Evolutionary conservation across 2,329 filamentous ascomycete species (phyloP), one percentile per base, ranked within the genome.

Genomic region (Rhynchosporium graminicola): DNA sequence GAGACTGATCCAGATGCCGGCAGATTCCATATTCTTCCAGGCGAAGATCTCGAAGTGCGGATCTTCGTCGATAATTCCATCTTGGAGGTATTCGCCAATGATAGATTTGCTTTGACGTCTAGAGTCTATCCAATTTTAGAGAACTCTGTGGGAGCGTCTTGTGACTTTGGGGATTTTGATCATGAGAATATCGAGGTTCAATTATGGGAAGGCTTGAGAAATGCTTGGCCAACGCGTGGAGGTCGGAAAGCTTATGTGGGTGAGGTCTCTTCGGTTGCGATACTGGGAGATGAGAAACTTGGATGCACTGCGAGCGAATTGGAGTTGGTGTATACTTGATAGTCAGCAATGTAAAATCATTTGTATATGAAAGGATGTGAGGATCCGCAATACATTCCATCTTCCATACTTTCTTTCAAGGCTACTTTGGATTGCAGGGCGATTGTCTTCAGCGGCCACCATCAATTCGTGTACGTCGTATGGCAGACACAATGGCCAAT

Each of bases 81-180:
- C 48, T 3, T 69, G 3, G 68, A 70, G 38, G 61, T 70, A 1
- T 70, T 62, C 42, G 67, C 61, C 4, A 69, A 70, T 57, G 66
- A 66, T 29, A 38, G 66, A 26, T 68, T 68, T 50, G 65, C 67
- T 9, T 9, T 68, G 8, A 66, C 67, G 0, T 66, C 66, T 20
- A 60, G 66, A 29, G 46, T 70, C 7, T 70, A 70, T 59, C 68
- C 66, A 3, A 64, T 48, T 26, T 40, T 64, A 9, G 65, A 65
- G 42, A 61, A 55, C 20, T 64, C 65, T 4, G 20, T 57, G 1
- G 60, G 64, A 8, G 64, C 46, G 8, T 64, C 61, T 4, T 65
- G 61, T 40, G 59, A 65, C 31, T 68, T 70, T 56, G 64, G 66
- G 5, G 60, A n/a, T 5, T 68, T 68, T 52, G 57, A 60, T 45